Evolutionary conservation across 192 early-diverging fungal species (phyloP).

Genomic region (Lobosporangium transversale): DNA sequence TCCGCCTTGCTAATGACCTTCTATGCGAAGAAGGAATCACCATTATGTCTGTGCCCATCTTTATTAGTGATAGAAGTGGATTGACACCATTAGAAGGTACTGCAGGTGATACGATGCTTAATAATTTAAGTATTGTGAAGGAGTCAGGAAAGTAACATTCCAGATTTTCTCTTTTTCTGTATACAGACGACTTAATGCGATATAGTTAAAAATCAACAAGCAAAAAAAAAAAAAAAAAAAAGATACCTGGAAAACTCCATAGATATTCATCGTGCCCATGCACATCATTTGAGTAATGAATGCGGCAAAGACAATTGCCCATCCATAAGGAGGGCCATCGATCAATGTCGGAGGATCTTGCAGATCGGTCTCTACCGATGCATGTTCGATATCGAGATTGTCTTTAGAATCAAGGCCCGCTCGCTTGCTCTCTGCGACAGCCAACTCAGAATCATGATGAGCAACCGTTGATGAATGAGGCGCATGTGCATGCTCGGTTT

Average conservation of each 20-base stretch:
- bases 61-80: not conserved
- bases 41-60: not conserved
- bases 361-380: slow-evolving; percentile 6
- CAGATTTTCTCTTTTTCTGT: too few species aligned
- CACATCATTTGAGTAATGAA: slow-evolving; percentile 56
- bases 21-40: not conserved
- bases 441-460: slow-evolving; percentile 32
- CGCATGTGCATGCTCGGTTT: not conserved
- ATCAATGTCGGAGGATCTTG: slow-evolving; percentile 19
- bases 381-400: slow-evolving; percentile 14
- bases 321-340: slow-evolving; percentile 57
- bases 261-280: slow-evolving; percentile 49
- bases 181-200: too few species aligned
- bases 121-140: too few species aligned
- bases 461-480: not conserved
- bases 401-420: not conserved
- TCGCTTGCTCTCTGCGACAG: slow-evolving; percentile 8
- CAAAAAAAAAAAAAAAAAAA: not conserved
- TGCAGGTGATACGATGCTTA: too few species aligned
- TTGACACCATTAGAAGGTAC: not conserved
- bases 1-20: not conserved
- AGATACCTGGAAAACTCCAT: slow-evolving; percentile 51
- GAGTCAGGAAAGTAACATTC: too few species aligned
- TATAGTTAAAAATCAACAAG: too few species aligned
- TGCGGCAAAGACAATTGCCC: slow-evolving; percentile 54